Conservation (phyloP, 176 grass and related monocot species). For the Stipa capillata region DNA sequence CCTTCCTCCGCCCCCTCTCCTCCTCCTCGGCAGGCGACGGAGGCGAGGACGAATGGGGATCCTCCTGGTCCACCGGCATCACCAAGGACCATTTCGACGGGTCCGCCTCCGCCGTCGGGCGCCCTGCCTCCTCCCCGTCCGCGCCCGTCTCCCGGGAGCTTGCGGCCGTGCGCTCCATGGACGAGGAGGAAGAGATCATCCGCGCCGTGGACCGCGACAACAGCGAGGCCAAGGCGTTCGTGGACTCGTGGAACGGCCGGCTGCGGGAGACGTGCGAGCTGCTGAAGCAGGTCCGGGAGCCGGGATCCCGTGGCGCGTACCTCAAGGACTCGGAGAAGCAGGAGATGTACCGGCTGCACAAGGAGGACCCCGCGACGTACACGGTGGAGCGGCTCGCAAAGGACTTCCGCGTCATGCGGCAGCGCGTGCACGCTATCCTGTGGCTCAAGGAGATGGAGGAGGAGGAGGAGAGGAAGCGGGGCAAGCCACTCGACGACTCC, state of each 20-base stretch:
- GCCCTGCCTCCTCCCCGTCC: not conserved
- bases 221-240: conserved; percentile 29
- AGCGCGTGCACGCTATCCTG: conserved; percentile 91
- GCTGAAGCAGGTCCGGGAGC: conserved; percentile 82
- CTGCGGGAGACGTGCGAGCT: conserved; percentile 56
- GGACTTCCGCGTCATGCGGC: conserved; percentile 89
- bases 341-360: conserved; percentile 94
- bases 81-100: conserved; percentile 97
- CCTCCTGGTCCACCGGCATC: conserved; percentile 79
- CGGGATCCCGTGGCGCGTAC: conserved; percentile 61
- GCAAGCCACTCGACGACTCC: conserved; percentile 76
- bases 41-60: conserved; percentile 53
- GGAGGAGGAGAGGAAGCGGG: conserved; percentile 85
- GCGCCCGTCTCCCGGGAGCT: conserved; percentile 17
- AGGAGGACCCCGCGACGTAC: conserved; percentile 75
- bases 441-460: conserved; percentile 98
- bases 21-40: conserved; percentile 2
- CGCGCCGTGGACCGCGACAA: conserved; percentile 31
- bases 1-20: conserved; percentile 31
- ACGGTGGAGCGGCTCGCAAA: conserved; percentile 89
- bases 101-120: conserved; percentile 24
- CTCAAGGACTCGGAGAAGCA: conserved; percentile 94
- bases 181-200: conserved; percentile 48
- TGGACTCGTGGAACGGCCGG: conserved; percentile 57
- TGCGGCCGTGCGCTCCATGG: conserved; percentile 42